Evolutionary conservation across 176 grass and related monocot species (phyloP).

Genomic region (Saccharum spontaneum): DNA sequence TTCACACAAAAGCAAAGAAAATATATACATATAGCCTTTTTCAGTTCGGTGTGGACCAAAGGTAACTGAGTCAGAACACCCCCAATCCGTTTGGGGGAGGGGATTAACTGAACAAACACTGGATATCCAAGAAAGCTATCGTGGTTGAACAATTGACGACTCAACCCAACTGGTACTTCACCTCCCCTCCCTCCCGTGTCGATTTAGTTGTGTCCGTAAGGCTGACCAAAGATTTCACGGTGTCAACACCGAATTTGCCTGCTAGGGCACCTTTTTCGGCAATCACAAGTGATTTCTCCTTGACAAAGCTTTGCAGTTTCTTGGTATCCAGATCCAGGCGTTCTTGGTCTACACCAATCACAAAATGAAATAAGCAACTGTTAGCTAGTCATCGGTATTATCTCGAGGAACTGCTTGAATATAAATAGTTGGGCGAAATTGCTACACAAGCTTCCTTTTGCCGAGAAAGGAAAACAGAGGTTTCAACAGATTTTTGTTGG

Average conservation of each 20-base stretch:
- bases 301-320: conserved; percentile 77
- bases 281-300: conserved; percentile 78
- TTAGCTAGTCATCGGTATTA: background rate
- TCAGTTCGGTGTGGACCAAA: background rate
- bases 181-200: background rate
- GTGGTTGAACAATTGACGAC: background rate
- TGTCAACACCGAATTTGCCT: conserved; percentile 56
- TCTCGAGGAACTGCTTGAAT: background rate
- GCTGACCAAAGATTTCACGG: conserved; percentile 62
- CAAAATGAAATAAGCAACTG: conserved; percentile 5
- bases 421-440: background rate
- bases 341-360: conserved; percentile 61
- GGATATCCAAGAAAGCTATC: background rate
- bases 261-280: conserved; percentile 78
- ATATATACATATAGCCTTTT: background rate
- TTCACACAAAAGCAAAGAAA: background rate
- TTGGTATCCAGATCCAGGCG: conserved; percentile 68
- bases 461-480: background rate
- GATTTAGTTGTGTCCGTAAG: conserved; percentile 59
- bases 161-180: conserved; percentile 10
- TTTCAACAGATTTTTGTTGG: background rate
- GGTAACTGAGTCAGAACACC: background rate
- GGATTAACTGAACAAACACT: background rate
- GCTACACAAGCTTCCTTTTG: background rate
- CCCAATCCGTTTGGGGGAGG: background rate